Percentiles rank a stretch among this genome's conserved stretches.
Conservation (phyloP, 1,284 basidiomycete genomes). For the Naganishia albida region DNA sequence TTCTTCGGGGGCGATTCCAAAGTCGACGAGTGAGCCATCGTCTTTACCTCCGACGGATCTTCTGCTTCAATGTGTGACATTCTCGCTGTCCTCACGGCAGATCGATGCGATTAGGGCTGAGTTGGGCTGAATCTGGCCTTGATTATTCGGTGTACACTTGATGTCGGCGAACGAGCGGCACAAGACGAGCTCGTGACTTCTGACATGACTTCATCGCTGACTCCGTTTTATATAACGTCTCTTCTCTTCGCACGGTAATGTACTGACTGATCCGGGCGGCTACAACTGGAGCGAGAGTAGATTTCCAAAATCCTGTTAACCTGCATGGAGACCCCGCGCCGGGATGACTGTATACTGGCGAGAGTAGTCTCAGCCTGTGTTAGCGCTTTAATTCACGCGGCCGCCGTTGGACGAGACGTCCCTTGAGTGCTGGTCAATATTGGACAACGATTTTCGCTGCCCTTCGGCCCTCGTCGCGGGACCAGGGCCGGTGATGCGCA, state of each 20-base stretch:
- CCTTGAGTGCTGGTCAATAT: too few species aligned
- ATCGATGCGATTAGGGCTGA: too few species aligned
- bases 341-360: background rate
- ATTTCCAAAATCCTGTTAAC: background rate
- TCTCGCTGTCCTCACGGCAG: background rate
- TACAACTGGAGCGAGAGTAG: background rate
- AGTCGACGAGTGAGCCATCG: background rate
- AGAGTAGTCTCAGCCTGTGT: background rate
- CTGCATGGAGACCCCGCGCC: background rate
- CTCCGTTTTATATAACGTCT: too few species aligned
- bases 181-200: too few species aligned
- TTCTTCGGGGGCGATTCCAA: background rate
- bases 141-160: background rate
- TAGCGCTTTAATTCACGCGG: too few species aligned
- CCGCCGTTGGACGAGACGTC: too few species aligned
- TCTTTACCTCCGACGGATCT: background rate
- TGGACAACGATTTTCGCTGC: too few species aligned
- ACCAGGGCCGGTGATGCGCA: too few species aligned
- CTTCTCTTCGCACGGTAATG: background rate
- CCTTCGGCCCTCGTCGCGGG: too few species aligned
- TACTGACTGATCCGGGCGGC: background rate
- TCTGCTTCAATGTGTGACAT: background rate
- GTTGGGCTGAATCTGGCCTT: background rate
- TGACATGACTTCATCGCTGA: too few species aligned
- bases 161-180: too few species aligned